These are phyloP conservation scores for Grifola frondosa DNA, from an alignment of 1,284 basidiomycete genomes.

Conservation along the genomic window DNA sequence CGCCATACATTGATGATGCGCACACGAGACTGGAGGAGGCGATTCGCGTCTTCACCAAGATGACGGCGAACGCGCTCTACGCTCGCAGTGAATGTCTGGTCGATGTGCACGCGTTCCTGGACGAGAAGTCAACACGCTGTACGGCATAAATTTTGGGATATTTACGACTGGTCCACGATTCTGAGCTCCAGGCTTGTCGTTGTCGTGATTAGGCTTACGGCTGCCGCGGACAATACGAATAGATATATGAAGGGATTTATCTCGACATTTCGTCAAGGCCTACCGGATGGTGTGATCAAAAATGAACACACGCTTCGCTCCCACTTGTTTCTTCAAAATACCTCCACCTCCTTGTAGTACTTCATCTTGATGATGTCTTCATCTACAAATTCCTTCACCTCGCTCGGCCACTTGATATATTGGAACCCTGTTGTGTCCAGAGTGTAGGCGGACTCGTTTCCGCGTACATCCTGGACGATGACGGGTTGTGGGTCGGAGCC, in stretches of 20 bases:
- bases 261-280: slow-evolving; percentile 42
- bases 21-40: slow-evolving; percentile 47
- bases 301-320: slow-evolving; percentile 37
- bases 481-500: slow-evolving; percentile 21
- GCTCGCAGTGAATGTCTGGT: slow-evolving; percentile 52
- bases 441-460: slow-evolving; percentile 28
- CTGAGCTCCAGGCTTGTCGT: slow-evolving; percentile 1
- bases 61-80: slow-evolving; percentile 52
- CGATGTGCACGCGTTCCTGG: slow-evolving; percentile 47
- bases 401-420: slow-evolving; percentile 31
- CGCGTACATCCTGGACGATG: slow-evolving; percentile 31
- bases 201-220: slow-evolving; percentile 10
- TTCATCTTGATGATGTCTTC: slow-evolving; percentile 32
- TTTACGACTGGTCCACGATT: slow-evolving; percentile 36
- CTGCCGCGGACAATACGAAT: slow-evolving; percentile 5
- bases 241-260: background rate
- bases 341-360: slow-evolving; percentile 40
- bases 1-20: slow-evolving; percentile 58
- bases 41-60: slow-evolving; percentile 44
- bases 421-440: slow-evolving; percentile 44
- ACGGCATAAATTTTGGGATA: slow-evolving; percentile 3
- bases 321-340: slow-evolving; percentile 38
- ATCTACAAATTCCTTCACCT: slow-evolving; percentile 17
- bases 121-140: background rate
- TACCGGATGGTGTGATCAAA: slow-evolving; percentile 42